Evolutionary conservation across 768 basidiomycete genomes (phyloP), one percentile per base, ranked within the genome.

Genomic region (Cyclocybe aegerita): DNA sequence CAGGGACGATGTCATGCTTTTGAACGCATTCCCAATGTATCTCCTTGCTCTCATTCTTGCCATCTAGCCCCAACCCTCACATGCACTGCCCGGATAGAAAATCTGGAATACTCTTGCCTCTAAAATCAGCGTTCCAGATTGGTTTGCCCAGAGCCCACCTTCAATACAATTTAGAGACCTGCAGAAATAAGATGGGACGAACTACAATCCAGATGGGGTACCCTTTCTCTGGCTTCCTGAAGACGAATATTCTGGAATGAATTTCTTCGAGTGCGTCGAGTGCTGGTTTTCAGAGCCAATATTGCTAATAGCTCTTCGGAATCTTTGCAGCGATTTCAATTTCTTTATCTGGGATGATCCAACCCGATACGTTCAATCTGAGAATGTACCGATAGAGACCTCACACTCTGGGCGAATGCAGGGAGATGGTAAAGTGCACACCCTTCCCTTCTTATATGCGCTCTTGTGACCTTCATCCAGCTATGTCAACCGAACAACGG

Each of bases 381-480:
- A 52, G 57, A 32, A 61, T 38, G 31, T 32, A 29, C 17, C 52
- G 37, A 42, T 43, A 50, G 37, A 51, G 58, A 39, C 39, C 55
- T 16, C 9, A 33, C 7, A 39, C 39, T 34, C 23, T 42, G 30
- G 37, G 45, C 43, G 36, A 49, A 61, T 23, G 23, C 43, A 92
- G 90, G 58, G 90, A 89, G 46, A 72, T 73, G 40, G 89, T 92
- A 49, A 79, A 75, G 89, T 90, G 68, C 60, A 81, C 71, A 12
- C 34, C 7, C 39, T 30, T 48, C 31, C 39, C 8, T 42, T 31
- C 16, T 14, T 15, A 37, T 34, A 29, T 9, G 14, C 48, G 43
- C 45, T 35, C 23, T 23, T 23, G 23, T 23, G 23, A 23, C 12
- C 9, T 17, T 36, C n/a, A 15, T 30, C 17, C 23, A 63, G 62